Base-by-base conservation (phyloP, 495 filamentous ascomycete genomes). In the Coniosporium apollinis region DNA sequence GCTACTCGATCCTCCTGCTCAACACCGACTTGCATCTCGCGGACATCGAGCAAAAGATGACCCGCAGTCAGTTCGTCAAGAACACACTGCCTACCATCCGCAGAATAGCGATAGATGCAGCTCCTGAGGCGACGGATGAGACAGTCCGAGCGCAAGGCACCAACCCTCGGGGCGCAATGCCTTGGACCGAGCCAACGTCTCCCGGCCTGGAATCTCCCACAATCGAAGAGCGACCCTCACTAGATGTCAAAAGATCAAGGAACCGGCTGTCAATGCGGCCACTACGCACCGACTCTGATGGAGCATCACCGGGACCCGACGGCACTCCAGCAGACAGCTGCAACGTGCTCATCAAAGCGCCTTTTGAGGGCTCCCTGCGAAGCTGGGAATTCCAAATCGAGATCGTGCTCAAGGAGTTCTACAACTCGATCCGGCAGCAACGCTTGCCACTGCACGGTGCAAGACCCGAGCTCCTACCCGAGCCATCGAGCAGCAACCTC, bases 1-100 rank as follows among this genome's bases (percentile, higher is more conserved):
- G 82, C 51, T 99, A 94, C 55, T 96, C 89, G 3, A 66, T 99
- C 34, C 73, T 99, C 35, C 65, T 99, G 19, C 66, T 99, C 35
- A 99, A 99, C 49, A 96, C 89, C 37, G 89, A 99, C 59, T 64
- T 99, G 28, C 86, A 99, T 48, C 58, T 94, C 41, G 85, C 86
- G 36, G 86, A 94, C 46, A 89, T 94, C 33, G 81, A 92, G 34
- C 72, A 81, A 50, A 92, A 91, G 61, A 99, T 99, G 89, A 94
- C 85, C 15, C 72, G 76, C 41, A 74, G 61, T 44, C 85, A 94
- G 49, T 99, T 94, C 51, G 70, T 96, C 51, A 91, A 89, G 57
- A 99, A 99, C 47, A 96, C 89, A 8, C 75, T 94, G 67, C 78
- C 82, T 4, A 94, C 87, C 2, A 76, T 96, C 34, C 73, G 72